A percentile compares a stretch with the other conserved stretches of the same genome.
Conservation (phyloP, 768 basidiomycete genomes). For the Polyporus arcularius region DNA sequence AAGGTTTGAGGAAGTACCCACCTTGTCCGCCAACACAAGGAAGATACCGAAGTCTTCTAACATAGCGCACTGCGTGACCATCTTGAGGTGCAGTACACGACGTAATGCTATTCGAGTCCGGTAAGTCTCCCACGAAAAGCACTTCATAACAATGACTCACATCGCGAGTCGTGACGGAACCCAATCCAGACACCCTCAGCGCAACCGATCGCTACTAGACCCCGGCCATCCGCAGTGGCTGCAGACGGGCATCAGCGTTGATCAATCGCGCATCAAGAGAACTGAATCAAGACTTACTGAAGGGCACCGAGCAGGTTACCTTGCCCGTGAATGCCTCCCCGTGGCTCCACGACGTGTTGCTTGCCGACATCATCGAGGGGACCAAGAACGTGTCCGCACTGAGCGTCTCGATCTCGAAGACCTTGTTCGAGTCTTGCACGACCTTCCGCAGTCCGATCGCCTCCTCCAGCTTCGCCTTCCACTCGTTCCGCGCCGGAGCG, state of each 20-base stretch:
- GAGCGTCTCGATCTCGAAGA: slow-evolving; percentile 89
- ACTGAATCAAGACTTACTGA: slow-evolving; percentile 52
- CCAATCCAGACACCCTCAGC: slow-evolving; percentile 97
- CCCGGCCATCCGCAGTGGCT: slow-evolving; percentile 85
- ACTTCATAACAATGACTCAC: slow-evolving; percentile 43
- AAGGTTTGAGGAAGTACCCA: slow-evolving; percentile 19
- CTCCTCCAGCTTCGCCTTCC: slow-evolving; percentile 89
- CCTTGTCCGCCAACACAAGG: slow-evolving; percentile 93
- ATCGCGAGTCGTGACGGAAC: slow-evolving; percentile 83
- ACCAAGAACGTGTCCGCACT: slow-evolving; percentile 88
- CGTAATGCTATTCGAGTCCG: slow-evolving; percentile 64
- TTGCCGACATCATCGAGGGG: slow-evolving; percentile 55
- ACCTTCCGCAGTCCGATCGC: slow-evolving; percentile 82
- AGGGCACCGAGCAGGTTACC: slow-evolving; percentile 94
- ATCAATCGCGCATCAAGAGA: neutral
- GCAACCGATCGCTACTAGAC: slow-evolving; percentile 90
- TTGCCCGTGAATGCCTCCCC: slow-evolving; percentile 76
- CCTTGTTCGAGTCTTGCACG: slow-evolving; percentile 92
- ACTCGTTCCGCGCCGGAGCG: slow-evolving; percentile 71
- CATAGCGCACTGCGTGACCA: slow-evolving; percentile 95
- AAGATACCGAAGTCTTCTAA: slow-evolving; percentile 96
- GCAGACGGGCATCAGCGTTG: slow-evolving; percentile 11
- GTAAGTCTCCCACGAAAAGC: neutral
- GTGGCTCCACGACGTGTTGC: slow-evolving; percentile 59
- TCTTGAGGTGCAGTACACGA: slow-evolving; percentile 89